phyloP scores from a whole-genome alignment of 2,329 filamentous ascomycete genomes.

The Curvularia sp. region DNA sequence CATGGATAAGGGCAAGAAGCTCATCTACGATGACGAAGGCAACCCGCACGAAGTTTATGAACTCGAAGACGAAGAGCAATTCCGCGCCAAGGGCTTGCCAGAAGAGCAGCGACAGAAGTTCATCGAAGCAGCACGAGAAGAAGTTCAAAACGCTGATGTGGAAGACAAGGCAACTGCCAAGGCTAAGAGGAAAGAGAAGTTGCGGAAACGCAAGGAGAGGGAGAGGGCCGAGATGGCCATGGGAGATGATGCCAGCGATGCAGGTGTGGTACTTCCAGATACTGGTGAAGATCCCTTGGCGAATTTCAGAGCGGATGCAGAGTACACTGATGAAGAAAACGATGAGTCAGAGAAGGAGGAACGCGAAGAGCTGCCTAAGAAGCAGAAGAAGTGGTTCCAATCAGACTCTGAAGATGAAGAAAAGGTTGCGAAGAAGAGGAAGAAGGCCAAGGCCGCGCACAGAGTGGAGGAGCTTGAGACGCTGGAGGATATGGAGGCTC shows the following conservation, averaged over 20 bases:
- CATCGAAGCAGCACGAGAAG: slow-evolving; percentile 74
- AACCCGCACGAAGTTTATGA: slow-evolving; percentile 85
- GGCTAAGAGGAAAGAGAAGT: slow-evolving; percentile 79
- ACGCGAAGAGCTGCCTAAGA: slow-evolving; percentile 62
- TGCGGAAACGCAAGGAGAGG: slow-evolving; percentile 73
- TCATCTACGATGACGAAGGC: slow-evolving; percentile 93
- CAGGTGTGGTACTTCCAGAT: slow-evolving; percentile 41
- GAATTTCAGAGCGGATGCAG: slow-evolving; percentile 53
- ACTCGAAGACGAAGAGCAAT: slow-evolving; percentile 83
- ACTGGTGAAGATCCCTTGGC: slow-evolving; percentile 51
- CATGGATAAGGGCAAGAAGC: slow-evolving; percentile 83
- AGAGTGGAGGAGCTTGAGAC: slow-evolving; percentile 75
- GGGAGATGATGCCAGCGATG: slow-evolving; percentile 22
- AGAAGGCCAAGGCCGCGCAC: slow-evolving; percentile 62
- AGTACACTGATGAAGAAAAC: slow-evolving; percentile 48
- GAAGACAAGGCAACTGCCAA: slow-evolving; percentile 82
- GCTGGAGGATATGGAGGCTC: slow-evolving; percentile 77
- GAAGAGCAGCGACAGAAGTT: slow-evolving; percentile 79
- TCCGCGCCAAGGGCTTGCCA: slow-evolving; percentile 75
- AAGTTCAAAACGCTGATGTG: slow-evolving; percentile 76
- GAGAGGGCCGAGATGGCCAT: slow-evolving; percentile 59
- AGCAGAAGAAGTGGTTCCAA: slow-evolving; percentile 81
- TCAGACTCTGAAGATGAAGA: slow-evolving; percentile 65
- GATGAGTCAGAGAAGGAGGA: slow-evolving; percentile 44
- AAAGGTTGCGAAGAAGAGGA: slow-evolving; percentile 50